phyloP scores from a whole-genome alignment of 1,284 basidiomycete genomes.

The Irpex lacteus region DNA sequence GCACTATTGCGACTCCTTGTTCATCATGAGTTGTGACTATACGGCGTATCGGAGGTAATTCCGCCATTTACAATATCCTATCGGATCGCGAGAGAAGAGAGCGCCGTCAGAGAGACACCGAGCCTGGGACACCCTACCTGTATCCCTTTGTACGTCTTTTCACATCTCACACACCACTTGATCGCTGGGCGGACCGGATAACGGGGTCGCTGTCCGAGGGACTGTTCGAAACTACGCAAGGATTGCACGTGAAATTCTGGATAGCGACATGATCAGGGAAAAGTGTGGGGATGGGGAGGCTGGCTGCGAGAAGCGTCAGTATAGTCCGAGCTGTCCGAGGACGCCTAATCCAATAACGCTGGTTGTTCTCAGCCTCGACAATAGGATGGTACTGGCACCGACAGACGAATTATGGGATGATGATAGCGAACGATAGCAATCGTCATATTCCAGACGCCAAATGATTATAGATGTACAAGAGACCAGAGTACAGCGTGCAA shows the following conservation, averaged over 20 bases:
- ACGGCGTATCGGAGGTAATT: conserved; percentile 33
- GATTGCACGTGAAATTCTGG: neutral
- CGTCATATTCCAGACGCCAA: neutral
- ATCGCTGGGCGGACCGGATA: neutral
- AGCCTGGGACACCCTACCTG: neutral
- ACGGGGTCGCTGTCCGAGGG: neutral
- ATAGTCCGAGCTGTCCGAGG: neutral
- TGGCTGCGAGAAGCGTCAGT: neutral
- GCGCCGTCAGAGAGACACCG: neutral
- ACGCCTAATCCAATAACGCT: neutral
- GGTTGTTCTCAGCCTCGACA: neutral
- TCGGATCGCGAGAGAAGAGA: neutral
- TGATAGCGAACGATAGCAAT: neutral
- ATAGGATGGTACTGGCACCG: neutral
- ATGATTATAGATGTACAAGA: conserved; percentile 1
- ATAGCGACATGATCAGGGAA: neutral
- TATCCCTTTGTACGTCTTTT: neutral
- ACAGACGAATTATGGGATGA: neutral
- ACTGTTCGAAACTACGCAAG: too few relatives aligned
- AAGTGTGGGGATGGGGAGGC: neutral
- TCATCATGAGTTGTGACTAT: conserved; percentile 47
- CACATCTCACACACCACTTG: neutral
- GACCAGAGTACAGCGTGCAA: neutral
- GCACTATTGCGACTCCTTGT: conserved; percentile 20
- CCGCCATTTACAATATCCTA: conserved; percentile 3